Evolutionary conservation across 2,329 filamentous ascomycete genomes (phyloP).

Genomic region (Xylaria multiplex): DNA sequence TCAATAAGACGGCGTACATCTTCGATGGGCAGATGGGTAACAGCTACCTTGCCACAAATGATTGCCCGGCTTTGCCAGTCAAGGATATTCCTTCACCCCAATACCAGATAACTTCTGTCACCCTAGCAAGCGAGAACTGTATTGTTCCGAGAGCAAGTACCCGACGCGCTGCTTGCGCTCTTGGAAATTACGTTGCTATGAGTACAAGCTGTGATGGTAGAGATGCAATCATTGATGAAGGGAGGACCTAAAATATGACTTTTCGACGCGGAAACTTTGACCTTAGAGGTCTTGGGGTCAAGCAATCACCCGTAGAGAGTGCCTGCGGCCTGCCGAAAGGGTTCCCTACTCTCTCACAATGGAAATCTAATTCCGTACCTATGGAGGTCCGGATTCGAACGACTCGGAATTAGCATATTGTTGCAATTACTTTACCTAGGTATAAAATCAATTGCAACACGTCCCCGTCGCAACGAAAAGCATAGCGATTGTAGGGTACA

Average conservation of each 20-base stretch:
- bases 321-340: slow-evolving; percentile 48
- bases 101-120: slow-evolving; percentile 50
- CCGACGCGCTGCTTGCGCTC: slow-evolving; percentile 51
- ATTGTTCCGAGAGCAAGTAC: slow-evolving; percentile 49
- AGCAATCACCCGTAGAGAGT: slow-evolving; percentile 47
- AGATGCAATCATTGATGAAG: slow-evolving; percentile 46
- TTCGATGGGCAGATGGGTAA: slow-evolving; percentile 60
- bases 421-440: slow-evolving; percentile 59
- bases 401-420: slow-evolving; percentile 54
- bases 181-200: slow-evolving; percentile 49
- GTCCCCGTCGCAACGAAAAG: slow-evolving; percentile 53
- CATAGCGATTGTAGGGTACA: slow-evolving; percentile 56
- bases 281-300: slow-evolving; percentile 50
- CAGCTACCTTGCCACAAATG: slow-evolving; percentile 57
- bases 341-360: slow-evolving; percentile 52
- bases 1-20: slow-evolving; percentile 65
- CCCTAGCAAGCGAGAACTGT: slow-evolving; percentile 44
- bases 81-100: slow-evolving; percentile 50
- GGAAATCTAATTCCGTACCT: slow-evolving; percentile 61
- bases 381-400: slow-evolving; percentile 55
- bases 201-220: slow-evolving; percentile 51
- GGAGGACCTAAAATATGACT: slow-evolving; percentile 52
- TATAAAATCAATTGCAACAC: slow-evolving; percentile 61
- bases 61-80: slow-evolving; percentile 60
- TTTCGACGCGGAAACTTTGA: slow-evolving; percentile 51